phyloP scores from a whole-genome alignment of 2,329 filamentous ascomycete species.

The Aspergillus ochraceus region DNA sequence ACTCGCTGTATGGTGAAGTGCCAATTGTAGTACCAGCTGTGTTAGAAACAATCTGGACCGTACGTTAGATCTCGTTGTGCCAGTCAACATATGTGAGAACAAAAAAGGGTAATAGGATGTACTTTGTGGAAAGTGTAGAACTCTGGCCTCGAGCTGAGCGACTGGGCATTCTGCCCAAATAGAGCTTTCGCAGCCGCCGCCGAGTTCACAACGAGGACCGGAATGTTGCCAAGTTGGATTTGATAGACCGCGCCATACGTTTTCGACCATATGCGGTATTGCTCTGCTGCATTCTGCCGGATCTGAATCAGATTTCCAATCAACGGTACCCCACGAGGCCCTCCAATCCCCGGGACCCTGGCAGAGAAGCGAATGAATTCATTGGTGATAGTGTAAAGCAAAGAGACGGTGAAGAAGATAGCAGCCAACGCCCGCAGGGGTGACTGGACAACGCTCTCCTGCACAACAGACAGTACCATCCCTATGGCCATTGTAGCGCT shows the following conservation, averaged over 20 bases:
- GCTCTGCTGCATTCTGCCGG: conserved; percentile 55
- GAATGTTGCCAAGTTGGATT: conserved; percentile 58
- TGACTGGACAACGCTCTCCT: conserved; percentile 16
- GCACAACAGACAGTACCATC: conserved; percentile 22
- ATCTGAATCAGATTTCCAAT: conserved; percentile 60
- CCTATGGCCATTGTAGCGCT: conserved; percentile 28
- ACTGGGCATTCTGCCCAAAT: conserved; percentile 55
- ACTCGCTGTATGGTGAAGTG: conserved; percentile 66
- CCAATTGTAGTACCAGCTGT: conserved; percentile 68
- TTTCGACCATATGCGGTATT: conserved; percentile 57
- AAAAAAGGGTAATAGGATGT: not conserved
- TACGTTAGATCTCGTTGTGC: not conserved
- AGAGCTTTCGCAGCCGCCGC: conserved; percentile 53
- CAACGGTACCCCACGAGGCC: conserved; percentile 53
- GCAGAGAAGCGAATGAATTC: conserved; percentile 49
- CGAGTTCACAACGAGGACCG: conserved; percentile 58
- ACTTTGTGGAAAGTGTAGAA: conserved; percentile 63
- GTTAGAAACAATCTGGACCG: conserved; percentile 57
- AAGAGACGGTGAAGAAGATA: conserved; percentile 28
- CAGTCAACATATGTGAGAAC: not conserved
- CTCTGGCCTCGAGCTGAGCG: conserved; percentile 56
- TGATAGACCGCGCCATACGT: conserved; percentile 56
- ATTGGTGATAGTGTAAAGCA: conserved; percentile 51
- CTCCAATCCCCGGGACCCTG: conserved; percentile 49
- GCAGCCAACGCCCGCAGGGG: conserved; percentile 24